Evolutionary conservation across 441 rosid genomes (phyloP).

Genomic region (Populus trichocarpa): DNA sequence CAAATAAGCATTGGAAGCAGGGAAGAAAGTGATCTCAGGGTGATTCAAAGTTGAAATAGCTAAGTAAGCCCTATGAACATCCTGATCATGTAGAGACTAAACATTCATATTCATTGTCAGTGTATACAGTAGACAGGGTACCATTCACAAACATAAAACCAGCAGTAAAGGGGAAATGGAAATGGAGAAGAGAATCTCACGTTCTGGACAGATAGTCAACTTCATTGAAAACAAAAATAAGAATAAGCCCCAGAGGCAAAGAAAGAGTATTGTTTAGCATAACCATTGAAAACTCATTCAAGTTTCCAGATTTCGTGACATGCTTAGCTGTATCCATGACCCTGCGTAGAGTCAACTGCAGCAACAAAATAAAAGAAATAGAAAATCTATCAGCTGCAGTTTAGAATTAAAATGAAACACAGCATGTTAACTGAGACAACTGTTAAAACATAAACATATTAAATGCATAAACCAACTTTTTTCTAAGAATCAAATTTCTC

Average conservation of each 20-base stretch:
- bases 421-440: constrained; percentile 1
- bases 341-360: constrained; percentile 86
- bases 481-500: not conserved
- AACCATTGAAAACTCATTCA: constrained; percentile 97
- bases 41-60: not conserved
- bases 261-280: constrained; percentile 92
- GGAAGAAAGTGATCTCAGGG: not conserved
- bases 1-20: not conserved
- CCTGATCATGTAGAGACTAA: not conserved
- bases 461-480: not conserved
- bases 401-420: constrained; percentile 2
- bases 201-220: constrained; percentile 71
- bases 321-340: constrained; percentile 98
- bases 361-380: constrained; percentile 16
- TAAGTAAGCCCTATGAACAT: too few relatives aligned
- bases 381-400: constrained; percentile 7
- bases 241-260: constrained; percentile 78
- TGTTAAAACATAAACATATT: not conserved
- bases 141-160: not conserved
- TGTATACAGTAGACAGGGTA: not conserved
- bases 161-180: not conserved
- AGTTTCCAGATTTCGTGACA: constrained; percentile 82
- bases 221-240: constrained; percentile 77
- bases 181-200: constrained; percentile 40
- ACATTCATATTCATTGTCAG: not conserved